Evolutionary conservation across 768 basidiomycete species (phyloP).

Genomic region (Termitomyces sp.): DNA sequence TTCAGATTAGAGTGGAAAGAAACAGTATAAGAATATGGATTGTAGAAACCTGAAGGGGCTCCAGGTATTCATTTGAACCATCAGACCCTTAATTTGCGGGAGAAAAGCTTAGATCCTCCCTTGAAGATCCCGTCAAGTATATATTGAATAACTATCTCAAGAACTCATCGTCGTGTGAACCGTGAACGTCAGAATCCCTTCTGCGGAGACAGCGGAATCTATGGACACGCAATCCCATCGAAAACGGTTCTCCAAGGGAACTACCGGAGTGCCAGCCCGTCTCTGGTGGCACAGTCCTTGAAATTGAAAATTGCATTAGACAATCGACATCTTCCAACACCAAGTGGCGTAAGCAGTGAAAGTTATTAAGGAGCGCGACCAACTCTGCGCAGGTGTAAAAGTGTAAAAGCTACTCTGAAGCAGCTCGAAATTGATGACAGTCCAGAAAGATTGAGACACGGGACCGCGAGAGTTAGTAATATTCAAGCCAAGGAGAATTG

Average conservation of each 20-base stretch:
- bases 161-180: slow-evolving; percentile 1
- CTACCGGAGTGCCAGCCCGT: slow-evolving; percentile 6
- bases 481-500: background rate
- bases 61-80: background rate
- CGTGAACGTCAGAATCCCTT: slow-evolving; percentile 5
- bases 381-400: slow-evolving; percentile 4
- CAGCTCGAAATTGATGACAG: background rate
- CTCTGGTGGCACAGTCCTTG: background rate
- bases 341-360: slow-evolving; percentile 4
- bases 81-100: too few species aligned
- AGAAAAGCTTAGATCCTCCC: too few species aligned
- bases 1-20: too few species aligned
- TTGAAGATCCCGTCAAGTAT: too few species aligned
- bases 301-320: background rate
- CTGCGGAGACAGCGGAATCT: background rate
- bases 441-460: background rate
- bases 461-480: background rate
- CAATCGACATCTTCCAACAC: slow-evolving; percentile 5
- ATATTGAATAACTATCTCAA: background rate
- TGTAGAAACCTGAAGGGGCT: background rate
- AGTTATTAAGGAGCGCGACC: slow-evolving; percentile 4
- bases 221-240: slow-evolving; percentile 1
- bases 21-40: too few species aligned
- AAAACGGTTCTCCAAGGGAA: background rate
- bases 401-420: slow-evolving; percentile 1